A percentile compares a stretch with the other conserved stretches of the same genome.
Evolutionary conservation across 2,329 filamentous ascomycete genomes (phyloP).

Genomic region (Hortaea werneckii): DNA sequence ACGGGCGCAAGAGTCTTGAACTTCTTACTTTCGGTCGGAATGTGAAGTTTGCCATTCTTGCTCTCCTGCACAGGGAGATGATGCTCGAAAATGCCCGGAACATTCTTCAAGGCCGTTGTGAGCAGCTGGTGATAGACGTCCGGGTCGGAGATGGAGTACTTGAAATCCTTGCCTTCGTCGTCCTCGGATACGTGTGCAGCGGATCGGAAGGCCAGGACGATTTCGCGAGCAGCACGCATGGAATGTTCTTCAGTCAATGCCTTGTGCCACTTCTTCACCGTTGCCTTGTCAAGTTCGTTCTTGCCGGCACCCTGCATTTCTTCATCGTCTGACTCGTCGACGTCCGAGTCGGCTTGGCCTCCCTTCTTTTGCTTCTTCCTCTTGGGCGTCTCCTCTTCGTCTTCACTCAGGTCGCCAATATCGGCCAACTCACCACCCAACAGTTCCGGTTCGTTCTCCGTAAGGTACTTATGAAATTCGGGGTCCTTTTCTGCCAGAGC

Average conservation of each 20-base stretch:
- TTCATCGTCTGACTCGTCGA: slow-evolving; percentile 24
- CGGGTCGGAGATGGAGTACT: slow-evolving; percentile 80
- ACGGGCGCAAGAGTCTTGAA: slow-evolving; percentile 85
- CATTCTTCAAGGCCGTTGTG: slow-evolving; percentile 69
- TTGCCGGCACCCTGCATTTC: slow-evolving; percentile 36
- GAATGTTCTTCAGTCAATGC: slow-evolving; percentile 73
- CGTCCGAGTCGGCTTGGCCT: slow-evolving; percentile 37
- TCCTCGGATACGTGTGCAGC: slow-evolving; percentile 81
- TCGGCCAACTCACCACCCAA: slow-evolving; percentile 74
- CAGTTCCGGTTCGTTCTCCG: slow-evolving; percentile 89
- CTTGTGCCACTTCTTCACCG: slow-evolving; percentile 74
- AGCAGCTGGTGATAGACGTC: slow-evolving; percentile 90
- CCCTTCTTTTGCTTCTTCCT: slow-evolving; percentile 52
- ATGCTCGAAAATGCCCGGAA: slow-evolving; percentile 77
- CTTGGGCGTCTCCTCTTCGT: slow-evolving; percentile 50
- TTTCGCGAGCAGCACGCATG: slow-evolving; percentile 76
- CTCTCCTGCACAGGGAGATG: slow-evolving; percentile 92
- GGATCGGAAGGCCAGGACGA: slow-evolving; percentile 85
- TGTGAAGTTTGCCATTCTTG: slow-evolving; percentile 62
- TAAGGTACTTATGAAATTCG: slow-evolving; percentile 94
- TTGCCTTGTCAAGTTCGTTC: slow-evolving; percentile 66
- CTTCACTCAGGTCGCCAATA: slow-evolving; percentile 62
- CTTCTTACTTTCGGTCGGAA: slow-evolving; percentile 84
- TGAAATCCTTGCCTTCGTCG: slow-evolving; percentile 55
- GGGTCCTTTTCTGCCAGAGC: slow-evolving; percentile 87